These are phyloP conservation scores for Phytophthora fragariae DNA, from an alignment of 352 stramenopile species.

Conservation along the genomic window DNA sequence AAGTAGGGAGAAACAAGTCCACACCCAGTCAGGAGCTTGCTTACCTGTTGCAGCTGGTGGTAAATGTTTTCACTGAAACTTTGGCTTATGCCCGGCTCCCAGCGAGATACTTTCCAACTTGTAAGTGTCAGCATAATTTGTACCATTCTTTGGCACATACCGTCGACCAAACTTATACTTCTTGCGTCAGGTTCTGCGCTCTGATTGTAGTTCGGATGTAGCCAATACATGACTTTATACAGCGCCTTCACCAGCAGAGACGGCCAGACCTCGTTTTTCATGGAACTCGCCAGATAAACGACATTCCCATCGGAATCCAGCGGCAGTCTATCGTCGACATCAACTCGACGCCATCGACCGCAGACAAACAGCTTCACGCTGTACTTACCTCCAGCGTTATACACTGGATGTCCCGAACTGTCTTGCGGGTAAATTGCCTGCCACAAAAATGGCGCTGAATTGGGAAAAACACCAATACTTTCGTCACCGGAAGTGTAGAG, in stretches of 20 bases:
- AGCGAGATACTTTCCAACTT: slow-evolving; percentile 66
- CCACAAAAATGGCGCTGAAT: slow-evolving; percentile 62
- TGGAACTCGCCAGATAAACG: slow-evolving; percentile 62
- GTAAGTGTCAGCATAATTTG: slow-evolving; percentile 57
- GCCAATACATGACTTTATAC: slow-evolving; percentile 73
- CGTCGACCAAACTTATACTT: background rate
- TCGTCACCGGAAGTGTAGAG: slow-evolving; percentile 44
- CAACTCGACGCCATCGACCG: slow-evolving; percentile 74
- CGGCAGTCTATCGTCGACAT: slow-evolving; percentile 77
- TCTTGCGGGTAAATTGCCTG: slow-evolving; percentile 81
- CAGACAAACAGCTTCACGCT: slow-evolving; percentile 74
- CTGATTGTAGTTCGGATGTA: slow-evolving; percentile 28
- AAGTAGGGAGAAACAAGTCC: background rate
- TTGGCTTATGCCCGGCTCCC: slow-evolving; percentile 19
- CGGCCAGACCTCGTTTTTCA: slow-evolving; percentile 75
- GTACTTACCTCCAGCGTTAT: slow-evolving; percentile 82
- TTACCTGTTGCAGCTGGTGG: slow-evolving; percentile 50
- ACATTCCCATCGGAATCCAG: slow-evolving; percentile 61
- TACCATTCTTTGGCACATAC: slow-evolving; percentile 36
- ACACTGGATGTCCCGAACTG: slow-evolving; percentile 46
- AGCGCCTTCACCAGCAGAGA: slow-evolving; percentile 74
- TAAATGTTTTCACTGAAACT: slow-evolving; percentile 42
- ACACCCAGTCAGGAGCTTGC: background rate
- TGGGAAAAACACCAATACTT: background rate
- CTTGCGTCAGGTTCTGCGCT: background rate